Percentiles rank a stretch among this genome's conserved stretches.
Evolutionary conservation across 192 early-diverging fungal genomes (phyloP).

Genomic region (Phlyctochytrium bullatum): DNA sequence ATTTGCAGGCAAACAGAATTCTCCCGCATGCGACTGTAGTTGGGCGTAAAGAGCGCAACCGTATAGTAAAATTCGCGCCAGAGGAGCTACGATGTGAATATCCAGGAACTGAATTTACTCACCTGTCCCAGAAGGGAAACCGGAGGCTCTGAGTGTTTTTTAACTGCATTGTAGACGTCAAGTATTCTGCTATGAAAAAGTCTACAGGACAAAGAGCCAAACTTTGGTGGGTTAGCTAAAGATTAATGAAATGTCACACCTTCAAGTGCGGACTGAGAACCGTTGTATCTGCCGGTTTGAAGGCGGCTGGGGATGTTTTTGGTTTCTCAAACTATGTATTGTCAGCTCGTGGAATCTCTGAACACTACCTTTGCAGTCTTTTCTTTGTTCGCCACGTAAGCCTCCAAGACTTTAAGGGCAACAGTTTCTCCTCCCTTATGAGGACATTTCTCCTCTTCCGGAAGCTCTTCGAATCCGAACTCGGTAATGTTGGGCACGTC

Average conservation of each 20-base stretch:
- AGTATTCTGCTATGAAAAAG: not conserved
- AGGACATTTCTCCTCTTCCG: not conserved
- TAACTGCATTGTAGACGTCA: not conserved
- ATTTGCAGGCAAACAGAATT: slow-evolving; percentile 9
- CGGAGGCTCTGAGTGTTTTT: not conserved
- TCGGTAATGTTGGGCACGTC: slow-evolving; percentile 7
- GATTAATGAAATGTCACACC: not conserved
- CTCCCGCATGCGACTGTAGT: slow-evolving; percentile 6
- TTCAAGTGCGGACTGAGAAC: slow-evolving; percentile 26
- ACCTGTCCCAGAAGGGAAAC: not conserved
- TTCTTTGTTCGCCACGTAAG: not conserved
- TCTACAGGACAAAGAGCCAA: slow-evolving; percentile 22
- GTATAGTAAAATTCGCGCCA: slow-evolving; percentile 28
- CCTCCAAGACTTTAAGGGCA: slow-evolving; percentile 4
- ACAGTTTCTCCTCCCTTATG: slow-evolving; percentile 15
- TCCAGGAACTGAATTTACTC: too few relatives aligned
- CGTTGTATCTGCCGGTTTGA: slow-evolving; percentile 25
- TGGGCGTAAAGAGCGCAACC: slow-evolving; percentile 3
- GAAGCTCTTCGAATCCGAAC: slow-evolving; percentile 7
- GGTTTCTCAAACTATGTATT: slow-evolving; percentile 31
- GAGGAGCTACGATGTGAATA: slow-evolving; percentile 1
- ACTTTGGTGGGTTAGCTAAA: not conserved
- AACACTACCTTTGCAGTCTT: slow-evolving; percentile 9
- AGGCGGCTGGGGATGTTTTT: slow-evolving; percentile 21
- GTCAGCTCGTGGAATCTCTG: too few relatives aligned